Base-by-base conservation (phyloP, 2,329 filamentous ascomycete genomes). In the Penicillium sp. region DNA sequence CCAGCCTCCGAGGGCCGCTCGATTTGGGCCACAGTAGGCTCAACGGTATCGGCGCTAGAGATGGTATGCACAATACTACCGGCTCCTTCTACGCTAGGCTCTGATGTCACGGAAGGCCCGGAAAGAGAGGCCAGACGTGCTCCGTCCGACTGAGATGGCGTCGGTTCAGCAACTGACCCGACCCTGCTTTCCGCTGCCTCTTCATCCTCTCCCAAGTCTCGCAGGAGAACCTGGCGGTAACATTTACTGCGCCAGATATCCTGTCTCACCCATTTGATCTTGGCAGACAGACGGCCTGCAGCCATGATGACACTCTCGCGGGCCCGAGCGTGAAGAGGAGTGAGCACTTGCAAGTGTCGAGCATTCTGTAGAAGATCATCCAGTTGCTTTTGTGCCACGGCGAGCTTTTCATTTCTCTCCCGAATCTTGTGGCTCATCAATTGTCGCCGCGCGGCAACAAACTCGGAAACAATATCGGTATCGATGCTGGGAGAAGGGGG, bases 191-290 rank as follows among this genome's bases (percentile, higher is more conserved):
- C 59, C 13, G 49, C 53, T 5, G 50, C 60, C 34, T 61, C 61
- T 10, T 65, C 65, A 21, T 96, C 92, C 64, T 96, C 91, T 53
- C 93, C 89, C 9, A 97, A 78, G 70, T 99, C 94, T 74, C 92
- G 83, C 5, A 86, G 80, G 21, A 99, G 78, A 59, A 97, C 92
- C 67, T 97, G 93, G 41, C 88, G 87, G 73, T 99, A 92, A 63
- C 92, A 97, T 69, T 86, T 93, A 67, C 93, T 84, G 53, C 87
- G 89, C 91, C 92, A 97, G 21, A 97, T 94, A 64, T 96, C 91
- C 71, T 95, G 88, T 59, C 93, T 84, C n/a, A 88, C 87, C 93
- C 93, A 97, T 72, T 94, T 96, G 59, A 99, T 78, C 71, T 93
- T 92, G 4, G 91, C 91, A 55, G 92, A 87, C 76, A 96, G 87